These are phyloP conservation scores for Trematosphaeria pertusa DNA, from an alignment of 2,329 filamentous ascomycete species.

Conservation along the genomic window DNA sequence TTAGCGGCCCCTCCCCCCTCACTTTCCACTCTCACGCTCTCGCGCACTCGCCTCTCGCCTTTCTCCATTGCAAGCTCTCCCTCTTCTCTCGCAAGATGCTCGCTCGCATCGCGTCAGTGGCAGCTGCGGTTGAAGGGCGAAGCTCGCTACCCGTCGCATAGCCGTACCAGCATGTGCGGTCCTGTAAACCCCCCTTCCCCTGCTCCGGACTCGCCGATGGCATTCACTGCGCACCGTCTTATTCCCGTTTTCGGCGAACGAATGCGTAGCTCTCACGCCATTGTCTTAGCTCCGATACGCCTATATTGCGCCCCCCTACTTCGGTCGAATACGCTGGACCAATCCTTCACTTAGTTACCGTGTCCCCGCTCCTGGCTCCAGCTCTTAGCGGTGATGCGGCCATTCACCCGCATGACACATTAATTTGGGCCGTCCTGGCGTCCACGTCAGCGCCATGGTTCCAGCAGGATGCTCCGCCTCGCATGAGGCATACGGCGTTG, in stretches of 20 bases:
- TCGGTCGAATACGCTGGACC: conserved; percentile 8
- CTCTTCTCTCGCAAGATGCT: conserved; percentile 13
- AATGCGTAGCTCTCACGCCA: conserved; percentile 12
- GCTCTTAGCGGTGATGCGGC: conserved; percentile 7
- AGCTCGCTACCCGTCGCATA: conserved; percentile 6
- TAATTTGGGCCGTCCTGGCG: conserved; percentile 1
- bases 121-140: conserved; percentile 5
- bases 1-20: conserved; percentile 9
- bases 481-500: conserved; percentile 18
- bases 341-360: no score
- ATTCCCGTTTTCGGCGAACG: conserved; percentile 8
- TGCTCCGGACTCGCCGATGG: conserved; percentile 7
- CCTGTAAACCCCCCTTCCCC: conserved; percentile 8
- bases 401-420: conserved; percentile 5
- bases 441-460: conserved; percentile 14
- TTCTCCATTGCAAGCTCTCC: conserved; percentile 10
- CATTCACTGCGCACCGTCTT: conserved; percentile 7
- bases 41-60: conserved; percentile 8
- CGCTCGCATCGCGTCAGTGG: not conserved
- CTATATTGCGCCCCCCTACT: conserved; percentile 7
- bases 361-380: no score
- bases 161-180: conserved; percentile 5
- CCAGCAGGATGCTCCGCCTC: conserved; percentile 18
- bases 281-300: conserved; percentile 7
- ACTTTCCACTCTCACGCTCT: conserved; percentile 9